Evolutionary conservation across 441 rosid genomes (phyloP).

Genomic region (Theobroma grandiflorum): DNA sequence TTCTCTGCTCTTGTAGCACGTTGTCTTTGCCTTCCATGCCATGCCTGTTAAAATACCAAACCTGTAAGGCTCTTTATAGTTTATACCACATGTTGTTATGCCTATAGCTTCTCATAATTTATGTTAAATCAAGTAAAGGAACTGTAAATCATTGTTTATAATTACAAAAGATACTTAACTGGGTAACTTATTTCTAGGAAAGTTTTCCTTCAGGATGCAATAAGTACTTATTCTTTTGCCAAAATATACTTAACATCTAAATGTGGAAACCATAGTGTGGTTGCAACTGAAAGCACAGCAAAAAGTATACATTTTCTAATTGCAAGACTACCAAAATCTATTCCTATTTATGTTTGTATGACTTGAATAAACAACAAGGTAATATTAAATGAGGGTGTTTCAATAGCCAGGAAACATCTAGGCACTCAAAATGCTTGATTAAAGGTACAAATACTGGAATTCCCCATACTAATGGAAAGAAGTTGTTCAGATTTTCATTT

Average conservation of each 20-base stretch:
- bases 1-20: slow-evolving; percentile 99
- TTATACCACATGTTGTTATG: background rate
- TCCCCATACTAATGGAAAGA: background rate
- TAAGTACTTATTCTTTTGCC: slow-evolving; percentile 5
- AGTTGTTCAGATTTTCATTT: background rate
- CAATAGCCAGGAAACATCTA: background rate
- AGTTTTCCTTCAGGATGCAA: background rate
- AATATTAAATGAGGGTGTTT: background rate
- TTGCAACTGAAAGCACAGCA: slow-evolving; percentile 1
- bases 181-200: background rate
- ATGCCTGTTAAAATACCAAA: slow-evolving; percentile 62
- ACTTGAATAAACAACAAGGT: background rate
- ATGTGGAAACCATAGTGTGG: background rate
- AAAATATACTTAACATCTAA: background rate
- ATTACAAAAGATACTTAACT: slow-evolving; percentile 24
- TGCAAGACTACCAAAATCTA: slow-evolving; percentile 7
- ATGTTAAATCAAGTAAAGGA: slow-evolving; percentile 3
- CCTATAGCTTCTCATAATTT: background rate
- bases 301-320: background rate
- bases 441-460: slow-evolving; percentile 11
- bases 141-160: background rate
- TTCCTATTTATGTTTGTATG: background rate
- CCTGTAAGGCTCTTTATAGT: slow-evolving; percentile 20
- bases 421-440: background rate
- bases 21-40: slow-evolving; percentile 99